Conservation (phyloP, 2,329 filamentous ascomycete genomes). For the Apiospora marii region DNA sequence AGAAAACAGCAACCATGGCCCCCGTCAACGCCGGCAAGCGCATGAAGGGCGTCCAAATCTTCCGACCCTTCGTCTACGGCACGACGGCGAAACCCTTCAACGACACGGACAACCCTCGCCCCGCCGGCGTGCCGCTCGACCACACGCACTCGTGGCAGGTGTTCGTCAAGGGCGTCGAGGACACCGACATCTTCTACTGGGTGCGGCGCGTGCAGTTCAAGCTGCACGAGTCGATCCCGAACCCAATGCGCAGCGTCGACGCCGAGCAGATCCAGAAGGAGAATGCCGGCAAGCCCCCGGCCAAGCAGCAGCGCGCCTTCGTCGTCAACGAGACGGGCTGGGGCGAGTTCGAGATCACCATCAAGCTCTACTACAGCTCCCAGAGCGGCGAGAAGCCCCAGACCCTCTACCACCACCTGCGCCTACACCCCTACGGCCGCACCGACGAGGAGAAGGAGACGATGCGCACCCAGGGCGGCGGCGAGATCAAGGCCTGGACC, state of each 20-base stretch:
- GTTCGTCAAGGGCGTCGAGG: constrained; percentile 89
- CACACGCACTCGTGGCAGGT: constrained; percentile 98
- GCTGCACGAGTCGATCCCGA: constrained; percentile 94
- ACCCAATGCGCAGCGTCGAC: constrained; percentile 77
- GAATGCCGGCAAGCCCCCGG: constrained; percentile 45
- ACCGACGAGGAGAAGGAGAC: constrained; percentile 75
- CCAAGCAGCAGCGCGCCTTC: constrained; percentile 67
- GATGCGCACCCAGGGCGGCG: constrained; percentile 66
- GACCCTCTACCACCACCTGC: constrained; percentile 92
- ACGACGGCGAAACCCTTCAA: constrained; percentile 83
- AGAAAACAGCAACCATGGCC: constrained; percentile 56
- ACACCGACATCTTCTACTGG: constrained; percentile 93
- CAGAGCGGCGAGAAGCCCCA: constrained; percentile 93
- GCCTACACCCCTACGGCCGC: constrained; percentile 88
- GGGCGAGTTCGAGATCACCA: constrained; percentile 97
- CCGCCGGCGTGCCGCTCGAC: constrained; percentile 79
- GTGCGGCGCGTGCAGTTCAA: constrained; percentile 98
- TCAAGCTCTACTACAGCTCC: constrained; percentile 91
- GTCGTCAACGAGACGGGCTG: constrained; percentile 92
- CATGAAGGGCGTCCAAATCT: constrained; percentile 71
- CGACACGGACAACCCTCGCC: constrained; percentile 79
- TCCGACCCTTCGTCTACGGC: constrained; percentile 75
- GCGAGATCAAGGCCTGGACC: constrained; percentile 77
- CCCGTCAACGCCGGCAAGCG: constrained; percentile 68
- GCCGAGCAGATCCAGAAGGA: constrained; percentile 42